These are phyloP conservation scores for Zalaria obscura DNA, from an alignment of 2,329 filamentous ascomycete species.

Conservation along the genomic window DNA sequence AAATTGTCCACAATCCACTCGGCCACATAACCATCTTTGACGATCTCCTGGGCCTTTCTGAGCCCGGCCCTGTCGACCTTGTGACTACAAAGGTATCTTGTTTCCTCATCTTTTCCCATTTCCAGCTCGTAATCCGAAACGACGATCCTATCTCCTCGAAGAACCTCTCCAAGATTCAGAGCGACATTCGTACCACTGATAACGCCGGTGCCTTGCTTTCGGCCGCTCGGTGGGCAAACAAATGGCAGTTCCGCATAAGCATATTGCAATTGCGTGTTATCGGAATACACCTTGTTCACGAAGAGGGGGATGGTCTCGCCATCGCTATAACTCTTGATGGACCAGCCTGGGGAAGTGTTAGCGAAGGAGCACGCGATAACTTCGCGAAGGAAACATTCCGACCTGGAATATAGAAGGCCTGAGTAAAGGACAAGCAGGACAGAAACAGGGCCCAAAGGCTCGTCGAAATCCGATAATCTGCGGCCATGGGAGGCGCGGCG, in stretches of 20 bases:
- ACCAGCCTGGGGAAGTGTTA: slow-evolving; percentile 48
- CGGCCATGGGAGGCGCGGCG: slow-evolving; percentile 15
- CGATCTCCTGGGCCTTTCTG: slow-evolving; percentile 54
- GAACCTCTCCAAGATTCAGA: slow-evolving; percentile 73
- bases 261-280: slow-evolving; percentile 81
- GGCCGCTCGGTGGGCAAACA: slow-evolving; percentile 65
- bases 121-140: slow-evolving; percentile 70
- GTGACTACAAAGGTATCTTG: slow-evolving; percentile 56
- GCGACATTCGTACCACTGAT: slow-evolving; percentile 65
- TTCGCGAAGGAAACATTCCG: slow-evolving; percentile 4
- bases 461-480: slow-evolving; percentile 24
- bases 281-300: slow-evolving; percentile 84
- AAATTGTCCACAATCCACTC: slow-evolving; percentile 93
- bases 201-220: slow-evolving; percentile 49
- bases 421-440: slow-evolving; percentile 32
- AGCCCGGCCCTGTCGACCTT: slow-evolving; percentile 52
- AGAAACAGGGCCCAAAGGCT: slow-evolving; percentile 35
- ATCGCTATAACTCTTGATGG: slow-evolving; percentile 64
- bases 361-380: slow-evolving; percentile 2
- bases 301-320: slow-evolving; percentile 69
- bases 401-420: slow-evolving; percentile 82
- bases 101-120: slow-evolving; percentile 64
- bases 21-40: slow-evolving; percentile 68
- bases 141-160: slow-evolving; percentile 74
- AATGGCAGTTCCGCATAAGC: slow-evolving; percentile 82